Evolutionary conservation across 2,329 filamentous ascomycete species (phyloP), one percentile per base, ranked within the genome.

Genomic region (Neofusicoccum cordaticola): DNA sequence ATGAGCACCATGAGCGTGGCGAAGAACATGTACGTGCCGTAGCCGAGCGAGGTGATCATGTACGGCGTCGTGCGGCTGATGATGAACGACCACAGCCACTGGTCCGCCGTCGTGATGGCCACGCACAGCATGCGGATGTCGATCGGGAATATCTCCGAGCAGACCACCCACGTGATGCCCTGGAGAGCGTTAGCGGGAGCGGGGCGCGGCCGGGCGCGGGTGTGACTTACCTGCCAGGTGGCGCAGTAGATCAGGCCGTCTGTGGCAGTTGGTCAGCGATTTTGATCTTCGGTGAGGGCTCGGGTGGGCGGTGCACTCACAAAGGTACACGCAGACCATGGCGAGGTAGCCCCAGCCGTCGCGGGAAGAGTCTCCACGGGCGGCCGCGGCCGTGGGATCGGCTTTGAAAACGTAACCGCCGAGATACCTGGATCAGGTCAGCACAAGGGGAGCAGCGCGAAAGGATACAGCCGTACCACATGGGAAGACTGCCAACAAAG

Each of bases 111-210:
- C 8, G 80, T 82, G 39, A 82, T 75, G 19, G 81, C 81, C 34
- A 83, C 79, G 8, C 82, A 82, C 4, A 79, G 74, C 63, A 83
- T 82, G 13, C 83, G 79, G 52, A 85, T 80, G 6, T 83, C 74
- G 0, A 78, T 80, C 0, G 83, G 82, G 68, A 85, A 85, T 64
- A 85, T 84, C 76, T 83, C 90, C 2, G 88, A 85, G 1, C 91
- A 84, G 62, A 93, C 82, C 66, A 91, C 90, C 90, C 90, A 92
- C 5, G 57, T 47, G 42, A 61, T 61, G 42, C 52, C 52, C 52
- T 53, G 50, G 8, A 11, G 17, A 3, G 9, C 11, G 45, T 50
- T 15, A 50, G 22, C 27, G 42, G 0, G 76, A 76, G 0, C 75
- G 76, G 27, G 77, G 67, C 1, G 75, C 74, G 0, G 77, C 74